Conservation (phyloP, 2,329 filamentous ascomycete genomes). For the Raffaelea deltoideospora region DNA sequence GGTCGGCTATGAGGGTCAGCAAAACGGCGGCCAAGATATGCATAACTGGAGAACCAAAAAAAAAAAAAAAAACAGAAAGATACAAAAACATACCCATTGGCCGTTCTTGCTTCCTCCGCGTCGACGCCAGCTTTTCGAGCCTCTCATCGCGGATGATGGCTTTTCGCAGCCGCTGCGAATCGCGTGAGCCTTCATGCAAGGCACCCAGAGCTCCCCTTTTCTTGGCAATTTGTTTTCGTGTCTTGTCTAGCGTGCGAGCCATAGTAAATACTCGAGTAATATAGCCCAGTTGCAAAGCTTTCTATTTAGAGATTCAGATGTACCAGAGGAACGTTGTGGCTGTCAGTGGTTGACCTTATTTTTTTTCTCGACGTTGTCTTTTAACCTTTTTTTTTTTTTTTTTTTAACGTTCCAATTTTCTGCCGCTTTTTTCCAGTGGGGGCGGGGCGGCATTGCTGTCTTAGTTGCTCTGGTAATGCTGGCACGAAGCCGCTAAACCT, state of each 20-base stretch:
- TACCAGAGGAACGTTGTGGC: too few relatives aligned
- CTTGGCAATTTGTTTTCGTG: slow-evolving; percentile 78
- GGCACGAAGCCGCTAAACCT: too few relatives aligned
- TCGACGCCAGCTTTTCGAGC: slow-evolving; percentile 54
- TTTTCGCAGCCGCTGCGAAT: slow-evolving; percentile 66
- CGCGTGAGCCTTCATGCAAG: slow-evolving; percentile 77
- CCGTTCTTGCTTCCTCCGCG: slow-evolving; percentile 58
- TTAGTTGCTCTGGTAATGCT: slow-evolving; percentile 11
- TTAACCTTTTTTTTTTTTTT: slow-evolving; percentile 2
- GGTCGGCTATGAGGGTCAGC: too few relatives aligned
- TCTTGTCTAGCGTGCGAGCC: slow-evolving; percentile 66
- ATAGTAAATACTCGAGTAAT: too few relatives aligned
- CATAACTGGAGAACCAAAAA: slow-evolving; percentile 2
- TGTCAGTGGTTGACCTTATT: too few relatives aligned
- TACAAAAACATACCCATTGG: slow-evolving; percentile 53
- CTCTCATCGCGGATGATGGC: slow-evolving; percentile 72
- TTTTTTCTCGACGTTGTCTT: neutral
- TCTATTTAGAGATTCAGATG: too few relatives aligned
- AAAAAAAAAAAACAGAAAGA: slow-evolving; percentile 1
- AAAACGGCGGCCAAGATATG: too few relatives aligned
- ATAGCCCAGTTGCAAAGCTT: too few relatives aligned
- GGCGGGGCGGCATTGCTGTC: slow-evolving; percentile 3
- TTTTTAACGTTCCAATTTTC: slow-evolving; percentile 1
- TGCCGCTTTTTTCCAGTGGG: slow-evolving; percentile 3
- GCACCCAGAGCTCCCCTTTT: slow-evolving; percentile 55